These are phyloP conservation scores for Coemansia javaensis DNA, from an alignment of 192 early-diverging fungal species.

Conservation along the genomic window DNA sequence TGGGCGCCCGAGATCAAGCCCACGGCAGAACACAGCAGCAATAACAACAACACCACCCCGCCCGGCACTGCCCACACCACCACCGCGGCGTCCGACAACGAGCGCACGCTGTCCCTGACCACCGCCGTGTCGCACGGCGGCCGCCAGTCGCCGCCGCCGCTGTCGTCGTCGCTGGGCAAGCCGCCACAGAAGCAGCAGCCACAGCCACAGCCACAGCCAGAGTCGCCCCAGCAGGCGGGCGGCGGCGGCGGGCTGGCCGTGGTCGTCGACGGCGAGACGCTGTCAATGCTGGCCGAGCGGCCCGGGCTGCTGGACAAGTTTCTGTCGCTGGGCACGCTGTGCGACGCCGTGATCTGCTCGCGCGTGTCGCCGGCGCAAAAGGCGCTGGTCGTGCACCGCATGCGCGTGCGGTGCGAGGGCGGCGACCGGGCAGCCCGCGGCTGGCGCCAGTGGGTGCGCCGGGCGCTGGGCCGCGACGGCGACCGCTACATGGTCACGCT, in stretches of 20 bases:
- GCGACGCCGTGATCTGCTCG: slow-evolving; percentile 83
- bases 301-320: slow-evolving; percentile 56
- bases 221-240: no score
- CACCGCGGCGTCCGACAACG: no score
- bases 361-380: slow-evolving; percentile 89
- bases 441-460: background rate
- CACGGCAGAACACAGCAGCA: no score
- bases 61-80: no score
- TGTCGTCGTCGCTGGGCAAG: no score
- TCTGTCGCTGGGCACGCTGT: slow-evolving; percentile 67
- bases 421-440: slow-evolving; percentile 1
- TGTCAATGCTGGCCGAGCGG: slow-evolving; percentile 52
- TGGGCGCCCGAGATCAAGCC: no score
- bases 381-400: slow-evolving; percentile 73
- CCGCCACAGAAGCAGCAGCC: no score
- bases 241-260: slow-evolving; percentile 50
- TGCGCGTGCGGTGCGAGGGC: slow-evolving; percentile 52
- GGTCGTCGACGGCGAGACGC: slow-evolving; percentile 90
- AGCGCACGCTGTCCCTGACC: no score
- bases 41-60: no score
- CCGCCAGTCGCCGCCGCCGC: no score
- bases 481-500: slow-evolving; percentile 56
- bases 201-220: no score
- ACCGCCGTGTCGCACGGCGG: no score
- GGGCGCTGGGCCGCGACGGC: slow-evolving; percentile 30